Evolutionary conservation across 371 early-diverging fungal genomes (phyloP).

Genomic region (Sporodiniella umbellata): DNA sequence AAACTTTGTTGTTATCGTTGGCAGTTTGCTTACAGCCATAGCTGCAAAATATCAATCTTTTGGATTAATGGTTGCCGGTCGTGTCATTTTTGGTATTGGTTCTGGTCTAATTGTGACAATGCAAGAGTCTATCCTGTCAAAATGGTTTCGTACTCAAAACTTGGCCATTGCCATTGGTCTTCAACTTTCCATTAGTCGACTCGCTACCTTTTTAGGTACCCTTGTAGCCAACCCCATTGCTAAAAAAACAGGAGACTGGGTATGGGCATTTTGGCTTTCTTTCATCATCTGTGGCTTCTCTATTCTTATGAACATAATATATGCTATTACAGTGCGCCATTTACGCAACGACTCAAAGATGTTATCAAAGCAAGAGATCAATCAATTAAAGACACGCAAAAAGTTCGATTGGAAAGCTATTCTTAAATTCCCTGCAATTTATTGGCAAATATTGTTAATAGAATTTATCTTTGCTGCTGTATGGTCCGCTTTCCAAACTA

Average conservation of each 20-base stretch:
- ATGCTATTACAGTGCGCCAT: slow-evolving; percentile 28
- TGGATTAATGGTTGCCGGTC: slow-evolving; percentile 57
- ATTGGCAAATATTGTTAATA: slow-evolving; percentile 37
- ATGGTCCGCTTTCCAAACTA: slow-evolving; percentile 47
- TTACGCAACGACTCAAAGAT: slow-evolving; percentile 7
- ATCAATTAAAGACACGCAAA: slow-evolving; percentile 15
- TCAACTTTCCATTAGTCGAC: slow-evolving; percentile 60
- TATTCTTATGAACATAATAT: slow-evolving; percentile 54
- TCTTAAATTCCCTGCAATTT: slow-evolving; percentile 32
- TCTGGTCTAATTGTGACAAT: slow-evolving; percentile 65
- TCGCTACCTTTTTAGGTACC: slow-evolving; percentile 43
- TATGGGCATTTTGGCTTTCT: slow-evolving; percentile 40
- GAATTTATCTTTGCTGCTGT: slow-evolving; percentile 43
- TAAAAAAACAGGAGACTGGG: slow-evolving; percentile 29
- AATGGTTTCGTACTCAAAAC: slow-evolving; percentile 67
- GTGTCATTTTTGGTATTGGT: slow-evolving; percentile 67
- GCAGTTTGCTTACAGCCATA: slow-evolving; percentile 56
- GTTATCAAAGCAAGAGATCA: slow-evolving; percentile 15
- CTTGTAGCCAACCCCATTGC: slow-evolving; percentile 30
- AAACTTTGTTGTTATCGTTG: slow-evolving; percentile 53
- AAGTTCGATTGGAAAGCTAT: slow-evolving; percentile 24
- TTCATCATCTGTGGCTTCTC: slow-evolving; percentile 43
- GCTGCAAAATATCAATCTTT: slow-evolving; percentile 54
- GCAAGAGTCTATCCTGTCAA: slow-evolving; percentile 66
- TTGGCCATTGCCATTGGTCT: slow-evolving; percentile 60